Evolutionary conservation across 257 asterid genomes (phyloP), one percentile per base, ranked within the genome.

Genomic region (Solanum microdontum): DNA sequence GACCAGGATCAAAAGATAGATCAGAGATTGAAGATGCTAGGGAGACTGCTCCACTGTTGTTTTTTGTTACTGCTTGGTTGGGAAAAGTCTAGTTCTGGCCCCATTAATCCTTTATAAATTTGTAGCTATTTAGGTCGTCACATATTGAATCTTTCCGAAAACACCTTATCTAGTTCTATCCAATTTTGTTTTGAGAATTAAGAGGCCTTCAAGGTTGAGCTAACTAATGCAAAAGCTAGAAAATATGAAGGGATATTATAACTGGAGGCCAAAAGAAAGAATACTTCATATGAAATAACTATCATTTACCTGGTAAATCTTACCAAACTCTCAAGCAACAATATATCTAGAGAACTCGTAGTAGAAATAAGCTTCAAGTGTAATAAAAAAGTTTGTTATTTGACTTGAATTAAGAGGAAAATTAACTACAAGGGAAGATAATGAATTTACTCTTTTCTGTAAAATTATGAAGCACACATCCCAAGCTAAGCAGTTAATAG

Each of bases 211-310:
- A 86, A 77, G 74, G 32, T 62, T 5, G 90, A 86, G 33, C 60
- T 90, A 60, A 76, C 70, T 12, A n/a, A 88, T 3, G 76, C 43
- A 17, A 82, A 82, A 21, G 37, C 77, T 3, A 26, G 2, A 4
- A 66, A 17, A 15, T 85, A 87, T 40, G 51, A 87, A 30, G 88
- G 89, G 84, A 24, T 8, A 8, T 48, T 87, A 82, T 64, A 85
- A 79, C 87, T 91, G 72, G 90, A 87, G 51, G 80, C 89, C 90
- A 5, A 85, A 91, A 86, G 93, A 91, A 70, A 88, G 87, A 74
- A 28, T 69, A 12, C 79, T 86, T 34, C 87, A 39, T 68, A 89
- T 82, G 13, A 45, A 7, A 4, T 40, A 40, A 40, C 77, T 70
- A 86, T 76, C 37, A 24, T 88, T 60, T 91, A 91, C 87, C 89